phyloP scores from a whole-genome alignment of 2,329 filamentous ascomycete species.

The Clonostachys byssicola region DNA sequence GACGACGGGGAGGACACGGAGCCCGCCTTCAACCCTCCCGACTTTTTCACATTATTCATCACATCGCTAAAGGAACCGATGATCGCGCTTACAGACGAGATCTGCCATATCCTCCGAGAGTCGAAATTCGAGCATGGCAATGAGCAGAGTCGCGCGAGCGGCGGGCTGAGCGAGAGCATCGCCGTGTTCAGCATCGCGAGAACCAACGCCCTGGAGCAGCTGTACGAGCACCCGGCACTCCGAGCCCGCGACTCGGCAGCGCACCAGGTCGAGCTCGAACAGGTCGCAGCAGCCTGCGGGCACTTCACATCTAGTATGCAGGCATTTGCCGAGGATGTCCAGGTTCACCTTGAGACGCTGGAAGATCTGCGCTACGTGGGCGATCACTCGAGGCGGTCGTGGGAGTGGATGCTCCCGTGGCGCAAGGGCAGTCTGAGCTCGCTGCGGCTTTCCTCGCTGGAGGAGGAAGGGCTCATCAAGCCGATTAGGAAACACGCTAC shows the following conservation, averaged over 20 bases:
- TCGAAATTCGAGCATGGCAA: conserved; percentile 63
- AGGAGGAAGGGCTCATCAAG: conserved; percentile 44
- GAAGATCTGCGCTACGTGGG: conserved; percentile 77
- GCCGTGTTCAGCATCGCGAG: conserved; percentile 74
- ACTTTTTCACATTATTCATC: conserved; percentile 92
- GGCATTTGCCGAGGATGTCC: conserved; percentile 87
- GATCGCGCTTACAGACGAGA: conserved; percentile 88
- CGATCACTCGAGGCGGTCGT: conserved; percentile 59
- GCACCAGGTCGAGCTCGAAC: conserved; percentile 89
- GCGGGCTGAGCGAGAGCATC: conserved; percentile 76
- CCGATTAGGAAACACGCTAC: conserved; percentile 42
- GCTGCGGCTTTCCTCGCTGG: conserved; percentile 41
- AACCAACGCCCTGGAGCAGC: conserved; percentile 67
- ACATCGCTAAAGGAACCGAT: conserved; percentile 85
- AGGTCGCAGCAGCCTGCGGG: conserved; percentile 95
- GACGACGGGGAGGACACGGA: conserved; percentile 56
- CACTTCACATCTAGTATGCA: conserved; percentile 93
- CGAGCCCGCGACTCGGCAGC: conserved; percentile 64
- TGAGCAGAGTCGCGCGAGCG: conserved; percentile 55
- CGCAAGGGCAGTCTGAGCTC: conserved; percentile 29
- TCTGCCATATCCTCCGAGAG: conserved; percentile 84
- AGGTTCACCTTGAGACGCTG: conserved; percentile 75
- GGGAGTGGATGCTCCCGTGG: conserved; percentile 90
- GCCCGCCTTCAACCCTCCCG: conserved; percentile 59
- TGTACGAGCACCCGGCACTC: conserved; percentile 78